Evolutionary conservation across 805 yeast genomes (phyloP).

Genomic region (Saccharomycopsis fibuligera): DNA sequence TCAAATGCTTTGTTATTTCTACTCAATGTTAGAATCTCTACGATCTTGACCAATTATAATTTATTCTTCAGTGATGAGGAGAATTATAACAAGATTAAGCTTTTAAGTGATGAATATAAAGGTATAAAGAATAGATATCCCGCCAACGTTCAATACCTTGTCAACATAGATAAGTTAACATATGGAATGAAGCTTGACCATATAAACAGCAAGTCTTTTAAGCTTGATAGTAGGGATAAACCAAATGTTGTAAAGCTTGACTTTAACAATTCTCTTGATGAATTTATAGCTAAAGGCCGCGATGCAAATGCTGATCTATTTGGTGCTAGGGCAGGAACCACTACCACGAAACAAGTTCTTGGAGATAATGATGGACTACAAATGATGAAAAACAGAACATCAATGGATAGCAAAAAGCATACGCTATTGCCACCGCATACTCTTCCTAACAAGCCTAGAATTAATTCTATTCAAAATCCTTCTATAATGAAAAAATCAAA

Average conservation of each 20-base stretch:
- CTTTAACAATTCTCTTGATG: neutral
- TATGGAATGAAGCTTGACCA: conserved; percentile 15
- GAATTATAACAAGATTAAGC: conserved; percentile 16
- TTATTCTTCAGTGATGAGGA: conserved; percentile 23
- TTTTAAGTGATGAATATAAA: neutral
- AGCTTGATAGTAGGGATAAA: neutral
- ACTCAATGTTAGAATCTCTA: conserved; percentile 45
- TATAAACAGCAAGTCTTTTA: neutral
- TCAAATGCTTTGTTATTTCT: conserved; percentile 49
- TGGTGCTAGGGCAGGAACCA: no score
- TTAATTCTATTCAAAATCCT: neutral
- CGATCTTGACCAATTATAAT: conserved; percentile 26
- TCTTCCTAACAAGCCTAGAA: neutral
- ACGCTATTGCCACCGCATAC: neutral
- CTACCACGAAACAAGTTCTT: no score
- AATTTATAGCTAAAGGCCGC: neutral
- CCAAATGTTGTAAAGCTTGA: neutral
- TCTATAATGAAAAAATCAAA: neutral
- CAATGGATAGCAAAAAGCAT: neutral
- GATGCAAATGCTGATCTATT: neutral
- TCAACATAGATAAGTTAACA: conserved; percentile 30
- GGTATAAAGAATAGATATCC: conserved; percentile 25
- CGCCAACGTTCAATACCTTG: conserved; percentile 28
- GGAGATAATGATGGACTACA: no score
- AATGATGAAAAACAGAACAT: no score